Conservation (phyloP, 108 stramenopile species). For the Fragilaria crotonensis region DNA sequence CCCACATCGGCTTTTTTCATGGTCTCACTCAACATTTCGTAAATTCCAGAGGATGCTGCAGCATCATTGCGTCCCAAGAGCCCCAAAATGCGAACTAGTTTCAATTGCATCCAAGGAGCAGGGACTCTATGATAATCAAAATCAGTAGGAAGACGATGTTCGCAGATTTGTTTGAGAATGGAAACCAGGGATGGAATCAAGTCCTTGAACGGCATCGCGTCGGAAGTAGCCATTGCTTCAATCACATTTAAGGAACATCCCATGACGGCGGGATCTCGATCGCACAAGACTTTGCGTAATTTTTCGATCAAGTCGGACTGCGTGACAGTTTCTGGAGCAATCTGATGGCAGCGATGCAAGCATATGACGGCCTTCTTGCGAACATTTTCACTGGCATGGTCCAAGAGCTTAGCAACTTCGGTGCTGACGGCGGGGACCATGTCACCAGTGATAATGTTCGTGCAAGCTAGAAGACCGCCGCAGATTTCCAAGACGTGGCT, state of each 20-base stretch:
- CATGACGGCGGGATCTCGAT: conserved; percentile 97
- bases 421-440: conserved; percentile 85
- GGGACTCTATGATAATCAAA: conserved; percentile 99
- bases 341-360: conserved; percentile 88
- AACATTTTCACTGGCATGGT: conserved; percentile 71
- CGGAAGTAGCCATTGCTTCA: conserved; percentile 60
- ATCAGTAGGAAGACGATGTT: conserved; percentile 94
- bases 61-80: conserved; percentile 86
- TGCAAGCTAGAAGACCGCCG: conserved; percentile 84
- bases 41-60: conserved; percentile 83
- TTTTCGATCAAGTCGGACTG: conserved; percentile 75
- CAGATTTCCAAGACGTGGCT: conserved; percentile 87
- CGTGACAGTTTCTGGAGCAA: conserved; percentile 75
- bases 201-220: conserved; percentile 82
- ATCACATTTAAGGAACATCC: conserved; percentile 89
- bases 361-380: conserved; percentile 93
- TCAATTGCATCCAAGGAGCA: conserved; percentile 99
- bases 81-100: conserved; percentile 88
- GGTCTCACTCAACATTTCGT: conserved; percentile 92
- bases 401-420: conserved; percentile 63
- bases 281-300: conserved; percentile 87
- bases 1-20: conserved; percentile 97
- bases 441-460: conserved; percentile 83
- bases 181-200: conserved; percentile 88
- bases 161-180: conserved; percentile 96